Evolutionary conservation across 2,329 filamentous ascomycete genomes (phyloP).

Genomic region (Ambrosiella xylebori): DNA sequence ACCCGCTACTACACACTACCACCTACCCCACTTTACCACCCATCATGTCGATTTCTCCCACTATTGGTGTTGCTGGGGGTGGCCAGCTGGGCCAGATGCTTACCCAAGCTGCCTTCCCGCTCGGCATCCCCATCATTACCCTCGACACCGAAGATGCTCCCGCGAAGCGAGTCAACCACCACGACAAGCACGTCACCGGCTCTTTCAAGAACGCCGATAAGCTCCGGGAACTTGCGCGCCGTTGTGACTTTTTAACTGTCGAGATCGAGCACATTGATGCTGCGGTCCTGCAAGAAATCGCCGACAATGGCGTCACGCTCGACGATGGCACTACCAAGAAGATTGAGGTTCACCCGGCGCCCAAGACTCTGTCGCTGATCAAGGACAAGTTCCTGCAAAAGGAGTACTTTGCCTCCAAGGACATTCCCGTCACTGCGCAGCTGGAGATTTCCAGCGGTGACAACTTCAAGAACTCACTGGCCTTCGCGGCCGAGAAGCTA

Average conservation of each 20-base stretch:
- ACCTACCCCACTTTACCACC: not conserved
- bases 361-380: slow-evolving; percentile 72
- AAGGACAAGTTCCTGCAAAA: slow-evolving; percentile 93
- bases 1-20: not conserved
- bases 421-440: slow-evolving; percentile 57
- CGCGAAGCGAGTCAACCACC: slow-evolving; percentile 71
- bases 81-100: slow-evolving; percentile 89
- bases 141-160: slow-evolving; percentile 63
- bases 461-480: slow-evolving; percentile 42
- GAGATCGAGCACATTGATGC: slow-evolving; percentile 95
- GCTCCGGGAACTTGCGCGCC: slow-evolving; percentile 60
- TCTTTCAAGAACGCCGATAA: slow-evolving; percentile 73
- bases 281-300: slow-evolving; percentile 71
- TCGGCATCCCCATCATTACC: slow-evolving; percentile 64
- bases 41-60: slow-evolving; percentile 21
- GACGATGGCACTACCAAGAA: slow-evolving; percentile 26
- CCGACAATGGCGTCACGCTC: slow-evolving; percentile 42
- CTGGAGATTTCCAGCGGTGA: slow-evolving; percentile 40
- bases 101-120: slow-evolving; percentile 57
- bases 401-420: slow-evolving; percentile 50
- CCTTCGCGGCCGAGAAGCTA: slow-evolving; percentile 43
- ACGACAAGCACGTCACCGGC: slow-evolving; percentile 57
- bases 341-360: slow-evolving; percentile 59
- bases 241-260: slow-evolving; percentile 69
- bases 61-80: slow-evolving; percentile 36